Evolutionary conservation across 78 protist species (phyloP).

Genomic region (Polysphondylium violaceum): DNA sequence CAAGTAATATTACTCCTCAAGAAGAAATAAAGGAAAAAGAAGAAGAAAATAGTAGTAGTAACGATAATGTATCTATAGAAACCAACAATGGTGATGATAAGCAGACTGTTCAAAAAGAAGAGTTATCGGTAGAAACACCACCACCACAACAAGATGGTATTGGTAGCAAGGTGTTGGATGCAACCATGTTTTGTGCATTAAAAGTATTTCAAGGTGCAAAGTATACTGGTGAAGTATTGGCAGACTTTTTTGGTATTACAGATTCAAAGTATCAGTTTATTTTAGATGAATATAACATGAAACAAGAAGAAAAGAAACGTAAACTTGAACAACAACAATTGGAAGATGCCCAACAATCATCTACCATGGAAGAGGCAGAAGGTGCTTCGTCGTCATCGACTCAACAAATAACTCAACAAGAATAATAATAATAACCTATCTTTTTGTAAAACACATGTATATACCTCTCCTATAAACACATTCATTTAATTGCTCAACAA

Average conservation of each 20-base stretch:
- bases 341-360: not conserved
- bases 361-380: not conserved
- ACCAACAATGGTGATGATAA: no score
- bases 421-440: not conserved
- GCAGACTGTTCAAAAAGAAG: no score
- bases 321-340: not conserved
- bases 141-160: no score
- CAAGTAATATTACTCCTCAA: no score
- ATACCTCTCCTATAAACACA: not conserved
- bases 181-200: not conserved
- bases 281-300: constrained; percentile 54
- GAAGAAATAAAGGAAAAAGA: no score
- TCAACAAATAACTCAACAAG: not conserved
- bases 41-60: no score
- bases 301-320: constrained; percentile 24
- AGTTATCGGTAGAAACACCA: no score
- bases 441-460: not conserved
- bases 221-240: constrained; percentile 50
- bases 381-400: not conserved
- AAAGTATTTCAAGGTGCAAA: constrained; percentile 43
- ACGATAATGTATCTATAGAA: no score
- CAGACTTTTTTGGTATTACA: constrained; percentile 43
- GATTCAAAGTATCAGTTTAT: constrained; percentile 61
- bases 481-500: not conserved
- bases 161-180: not conserved